These are phyloP conservation scores for Tuber aestivum DNA, from an alignment of 495 filamentous ascomycete species.

Conservation along the genomic window DNA sequence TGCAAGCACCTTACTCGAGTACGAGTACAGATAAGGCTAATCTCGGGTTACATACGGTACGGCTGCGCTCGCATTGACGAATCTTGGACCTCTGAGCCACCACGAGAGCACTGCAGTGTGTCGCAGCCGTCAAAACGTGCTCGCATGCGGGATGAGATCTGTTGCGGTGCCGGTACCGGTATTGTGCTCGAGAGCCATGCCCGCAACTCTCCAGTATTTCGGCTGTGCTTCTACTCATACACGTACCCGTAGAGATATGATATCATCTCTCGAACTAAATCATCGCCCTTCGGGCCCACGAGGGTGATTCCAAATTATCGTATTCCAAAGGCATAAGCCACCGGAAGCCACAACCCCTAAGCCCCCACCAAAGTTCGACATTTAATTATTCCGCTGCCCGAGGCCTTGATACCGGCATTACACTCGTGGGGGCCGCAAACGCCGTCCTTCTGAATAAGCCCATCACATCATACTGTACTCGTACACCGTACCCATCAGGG, in stretches of 20 bases:
- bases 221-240: neutral
- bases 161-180: neutral
- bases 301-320: neutral
- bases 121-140: neutral
- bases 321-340: neutral
- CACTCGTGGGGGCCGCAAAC: too few species aligned
- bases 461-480: too few species aligned
- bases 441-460: neutral
- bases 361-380: neutral
- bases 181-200: neutral
- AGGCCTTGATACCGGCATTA: too few species aligned
- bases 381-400: neutral
- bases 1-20: too few species aligned
- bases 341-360: neutral
- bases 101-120: neutral
- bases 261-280: neutral
- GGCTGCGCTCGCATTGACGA: neutral
- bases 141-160: neutral
- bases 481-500: too few species aligned
- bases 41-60: neutral
- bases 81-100: neutral
- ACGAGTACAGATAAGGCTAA: neutral
- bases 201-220: neutral
- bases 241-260: neutral
- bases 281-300: neutral